Conservation (phyloP, 2,329 filamentous ascomycete genomes). For the Ascochyta lentis region DNA sequence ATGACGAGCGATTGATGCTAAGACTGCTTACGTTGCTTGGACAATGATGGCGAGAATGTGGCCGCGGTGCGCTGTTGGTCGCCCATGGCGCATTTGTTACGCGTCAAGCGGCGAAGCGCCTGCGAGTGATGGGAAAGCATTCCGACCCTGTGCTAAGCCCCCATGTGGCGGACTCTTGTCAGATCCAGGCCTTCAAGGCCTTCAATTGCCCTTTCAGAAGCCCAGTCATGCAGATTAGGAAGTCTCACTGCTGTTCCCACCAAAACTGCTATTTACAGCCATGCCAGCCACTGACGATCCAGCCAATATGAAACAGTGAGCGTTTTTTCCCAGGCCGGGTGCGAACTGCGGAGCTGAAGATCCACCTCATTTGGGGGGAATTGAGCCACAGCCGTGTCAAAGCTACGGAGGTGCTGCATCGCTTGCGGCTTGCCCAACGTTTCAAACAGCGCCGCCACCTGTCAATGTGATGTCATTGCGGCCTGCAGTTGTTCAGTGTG, state of each 20-base stretch:
- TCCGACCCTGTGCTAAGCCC: slow-evolving; percentile 19
- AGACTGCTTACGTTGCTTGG: slow-evolving; percentile 24
- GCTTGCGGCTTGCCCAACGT: slow-evolving; percentile 13
- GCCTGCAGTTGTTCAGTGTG: not conserved
- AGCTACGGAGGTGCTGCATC: slow-evolving; percentile 6
- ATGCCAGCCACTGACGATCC: slow-evolving; percentile 16
- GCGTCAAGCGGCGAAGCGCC: slow-evolving; percentile 21
- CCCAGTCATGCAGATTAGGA: not conserved
- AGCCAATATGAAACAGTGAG: slow-evolving; percentile 21
- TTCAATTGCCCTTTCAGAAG: slow-evolving; percentile 4
- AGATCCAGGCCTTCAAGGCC: slow-evolving; percentile 12
- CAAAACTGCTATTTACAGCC: slow-evolving; percentile 11
- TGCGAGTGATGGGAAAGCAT: slow-evolving; percentile 16
- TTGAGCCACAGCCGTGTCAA: slow-evolving; percentile 7
- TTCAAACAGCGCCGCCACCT: slow-evolving; percentile 6
- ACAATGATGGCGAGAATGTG: slow-evolving; percentile 21
- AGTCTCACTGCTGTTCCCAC: not conserved
- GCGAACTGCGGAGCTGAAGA: slow-evolving; percentile 3
- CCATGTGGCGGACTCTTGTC: slow-evolving; percentile 5
- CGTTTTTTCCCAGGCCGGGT: slow-evolving; percentile 4
- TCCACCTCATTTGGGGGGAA: slow-evolving; percentile 7
- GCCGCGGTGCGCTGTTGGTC: slow-evolving; percentile 13
- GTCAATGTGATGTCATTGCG: slow-evolving; percentile 14
- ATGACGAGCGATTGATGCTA: slow-evolving; percentile 31
- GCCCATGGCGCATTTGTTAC: slow-evolving; percentile 16